A percentile compares a stretch with the other conserved stretches of the same genome.
Evolutionary conservation across 2,329 filamentous ascomycete genomes (phyloP).

Genomic region (Aspergillus texensis): DNA sequence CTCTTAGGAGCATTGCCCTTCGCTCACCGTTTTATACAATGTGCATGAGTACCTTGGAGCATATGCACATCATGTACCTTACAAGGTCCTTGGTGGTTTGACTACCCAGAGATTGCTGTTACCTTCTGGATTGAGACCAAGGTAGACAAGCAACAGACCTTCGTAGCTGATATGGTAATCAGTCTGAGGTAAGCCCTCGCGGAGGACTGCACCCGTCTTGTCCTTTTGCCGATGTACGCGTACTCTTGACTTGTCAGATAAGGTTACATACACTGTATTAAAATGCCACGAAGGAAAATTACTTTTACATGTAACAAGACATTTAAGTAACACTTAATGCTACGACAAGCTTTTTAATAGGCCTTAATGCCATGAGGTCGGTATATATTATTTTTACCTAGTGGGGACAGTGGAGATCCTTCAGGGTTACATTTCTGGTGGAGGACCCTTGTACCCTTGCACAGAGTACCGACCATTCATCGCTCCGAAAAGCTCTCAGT

Average conservation of each 20-base stretch:
- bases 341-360: not conserved
- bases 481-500: too few species aligned
- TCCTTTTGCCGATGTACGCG: not conserved
- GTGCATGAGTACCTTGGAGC: conserved; percentile 7
- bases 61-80: not conserved
- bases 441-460: not conserved
- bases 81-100: not conserved
- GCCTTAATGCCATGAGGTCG: not conserved
- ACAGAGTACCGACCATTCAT: not conserved
- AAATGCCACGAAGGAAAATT: not conserved
- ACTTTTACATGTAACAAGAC: not conserved
- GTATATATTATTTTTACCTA: not conserved
- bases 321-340: too few species aligned
- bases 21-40: not conserved
- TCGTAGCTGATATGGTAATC: not conserved
- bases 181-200: not conserved
- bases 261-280: not conserved
- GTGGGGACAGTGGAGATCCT: not conserved
- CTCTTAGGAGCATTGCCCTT: not conserved
- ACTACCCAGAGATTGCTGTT: not conserved
- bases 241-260: not conserved
- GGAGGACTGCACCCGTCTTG: not conserved
- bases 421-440: not conserved
- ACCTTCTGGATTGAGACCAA: not conserved
- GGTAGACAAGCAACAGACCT: not conserved